Percentiles rank a stretch among this genome's conserved stretches.
Conservation (phyloP, 2,329 filamentous ascomycete species). For the Calonectria honghensis region DNA sequence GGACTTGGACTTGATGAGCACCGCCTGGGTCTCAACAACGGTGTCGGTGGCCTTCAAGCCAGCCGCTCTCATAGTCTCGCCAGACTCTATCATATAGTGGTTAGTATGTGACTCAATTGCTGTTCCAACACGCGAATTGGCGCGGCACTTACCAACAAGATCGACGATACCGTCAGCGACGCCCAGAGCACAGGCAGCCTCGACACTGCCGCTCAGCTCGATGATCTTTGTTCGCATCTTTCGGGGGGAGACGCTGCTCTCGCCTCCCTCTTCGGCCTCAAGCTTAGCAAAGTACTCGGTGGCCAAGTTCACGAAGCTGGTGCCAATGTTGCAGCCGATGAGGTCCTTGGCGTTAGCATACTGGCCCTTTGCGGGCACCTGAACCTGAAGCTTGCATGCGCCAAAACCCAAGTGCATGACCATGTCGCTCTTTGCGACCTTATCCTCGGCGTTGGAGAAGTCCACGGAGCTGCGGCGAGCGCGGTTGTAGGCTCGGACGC, state of each 20-base stretch:
- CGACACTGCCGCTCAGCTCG: constrained; percentile 96
- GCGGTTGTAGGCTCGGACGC: constrained; percentile 69
- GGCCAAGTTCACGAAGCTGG: constrained; percentile 92
- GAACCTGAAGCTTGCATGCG: constrained; percentile 94
- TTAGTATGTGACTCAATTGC: constrained; percentile 41
- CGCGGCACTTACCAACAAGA: constrained; percentile 84
- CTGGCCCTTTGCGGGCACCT: constrained; percentile 90
- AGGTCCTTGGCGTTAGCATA: constrained; percentile 84
- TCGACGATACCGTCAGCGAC: constrained; percentile 98
- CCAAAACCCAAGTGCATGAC: constrained; percentile 95
- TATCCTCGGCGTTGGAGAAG: constrained; percentile 58
- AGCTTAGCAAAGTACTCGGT: constrained; percentile 88
- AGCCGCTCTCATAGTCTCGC: constrained; percentile 97
- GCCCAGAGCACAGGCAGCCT: constrained; percentile 95
- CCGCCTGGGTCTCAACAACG: constrained; percentile 89
- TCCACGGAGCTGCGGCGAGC: constrained; percentile 66
- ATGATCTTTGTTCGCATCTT: constrained; percentile 91
- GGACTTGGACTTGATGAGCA: constrained; percentile 92
- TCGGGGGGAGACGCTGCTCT: constrained; percentile 58
- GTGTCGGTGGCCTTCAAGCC: constrained; percentile 96
- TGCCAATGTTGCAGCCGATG: constrained; percentile 94
- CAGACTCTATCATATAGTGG: constrained; percentile 80
- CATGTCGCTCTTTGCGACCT: constrained; percentile 82
- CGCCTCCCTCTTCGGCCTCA: constrained; percentile 73
- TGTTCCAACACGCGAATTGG: neutral